Evolutionary conservation across 2,329 filamentous ascomycete genomes (phyloP).

Genomic region (Fusarium sacchari): DNA sequence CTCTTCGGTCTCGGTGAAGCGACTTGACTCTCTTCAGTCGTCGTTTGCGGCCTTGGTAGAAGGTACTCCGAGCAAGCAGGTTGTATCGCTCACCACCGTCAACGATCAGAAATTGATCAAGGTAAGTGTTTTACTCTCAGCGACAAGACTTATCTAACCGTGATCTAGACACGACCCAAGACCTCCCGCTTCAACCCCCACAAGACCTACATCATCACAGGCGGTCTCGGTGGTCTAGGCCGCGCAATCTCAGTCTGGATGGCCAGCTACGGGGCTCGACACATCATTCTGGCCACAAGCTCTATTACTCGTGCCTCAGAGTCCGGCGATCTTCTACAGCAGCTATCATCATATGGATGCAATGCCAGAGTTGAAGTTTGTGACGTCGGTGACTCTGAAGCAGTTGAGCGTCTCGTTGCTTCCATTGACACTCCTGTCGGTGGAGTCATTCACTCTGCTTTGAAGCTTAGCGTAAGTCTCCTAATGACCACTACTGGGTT

Average conservation of each 20-base stretch:
- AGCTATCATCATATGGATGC: constrained; percentile 37
- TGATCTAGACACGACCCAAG: constrained; percentile 27
- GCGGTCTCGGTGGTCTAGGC: constrained; percentile 37
- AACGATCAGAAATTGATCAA: constrained; percentile 23
- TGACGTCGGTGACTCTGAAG: constrained; percentile 31
- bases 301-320: constrained; percentile 24
- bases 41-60: constrained; percentile 18
- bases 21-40: constrained; percentile 15
- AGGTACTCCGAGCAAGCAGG: constrained; percentile 17
- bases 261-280: constrained; percentile 38
- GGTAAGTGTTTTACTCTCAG: background rate
- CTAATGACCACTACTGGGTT: too few species aligned
- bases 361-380: constrained; percentile 37
- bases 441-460: constrained; percentile 38
- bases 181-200: constrained; percentile 20
- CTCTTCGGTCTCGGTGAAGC: constrained; percentile 7
- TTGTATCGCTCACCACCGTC: constrained; percentile 13
- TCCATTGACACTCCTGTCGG: constrained; percentile 27
- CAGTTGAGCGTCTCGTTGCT: constrained; percentile 25
- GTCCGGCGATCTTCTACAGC: constrained; percentile 32
- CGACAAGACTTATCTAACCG: background rate
- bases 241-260: constrained; percentile 40
- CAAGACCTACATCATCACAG: constrained; percentile 41
- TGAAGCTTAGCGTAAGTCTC: constrained; percentile 34
- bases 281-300: constrained; percentile 36